Evolutionary conservation across 2,329 filamentous ascomycete genomes (phyloP).

Genomic region (Aspergillus niger): DNA sequence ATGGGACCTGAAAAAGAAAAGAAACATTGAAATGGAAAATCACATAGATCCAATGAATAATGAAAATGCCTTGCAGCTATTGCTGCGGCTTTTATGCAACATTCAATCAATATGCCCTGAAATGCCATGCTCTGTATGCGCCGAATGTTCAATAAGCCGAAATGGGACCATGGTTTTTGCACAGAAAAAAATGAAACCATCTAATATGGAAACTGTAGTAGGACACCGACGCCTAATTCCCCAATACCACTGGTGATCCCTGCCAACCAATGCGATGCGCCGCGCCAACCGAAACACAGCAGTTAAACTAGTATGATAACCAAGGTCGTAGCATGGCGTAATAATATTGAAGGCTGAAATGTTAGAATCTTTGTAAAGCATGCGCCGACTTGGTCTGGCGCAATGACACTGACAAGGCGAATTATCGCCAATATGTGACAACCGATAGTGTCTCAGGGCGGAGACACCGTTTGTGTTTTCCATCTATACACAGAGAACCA

Average conservation of each 20-base stretch:
- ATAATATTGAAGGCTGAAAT: not conserved
- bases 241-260: not conserved
- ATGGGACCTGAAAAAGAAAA: not conserved
- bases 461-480: not conserved
- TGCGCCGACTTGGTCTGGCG: not conserved
- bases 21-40: not conserved
- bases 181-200: not conserved
- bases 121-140: constrained; percentile 18
- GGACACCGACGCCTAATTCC: not conserved
- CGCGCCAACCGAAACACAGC: not conserved
- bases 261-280: not conserved
- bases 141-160: constrained; percentile 15
- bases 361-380: not conserved
- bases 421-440: not conserved
- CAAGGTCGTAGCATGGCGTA: not conserved
- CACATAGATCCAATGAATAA: too few species aligned
- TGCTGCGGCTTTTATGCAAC: constrained; percentile 14
- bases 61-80: constrained; percentile 2
- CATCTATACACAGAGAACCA: too few species aligned
- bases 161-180: not conserved
- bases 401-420: not conserved
- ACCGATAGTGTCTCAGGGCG: not conserved
- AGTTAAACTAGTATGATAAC: not conserved
- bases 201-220: not conserved
- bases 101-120: constrained; percentile 13